Conservation (phyloP, 2,329 filamentous ascomycete genomes). For the Hypoxylon sp. region DNA sequence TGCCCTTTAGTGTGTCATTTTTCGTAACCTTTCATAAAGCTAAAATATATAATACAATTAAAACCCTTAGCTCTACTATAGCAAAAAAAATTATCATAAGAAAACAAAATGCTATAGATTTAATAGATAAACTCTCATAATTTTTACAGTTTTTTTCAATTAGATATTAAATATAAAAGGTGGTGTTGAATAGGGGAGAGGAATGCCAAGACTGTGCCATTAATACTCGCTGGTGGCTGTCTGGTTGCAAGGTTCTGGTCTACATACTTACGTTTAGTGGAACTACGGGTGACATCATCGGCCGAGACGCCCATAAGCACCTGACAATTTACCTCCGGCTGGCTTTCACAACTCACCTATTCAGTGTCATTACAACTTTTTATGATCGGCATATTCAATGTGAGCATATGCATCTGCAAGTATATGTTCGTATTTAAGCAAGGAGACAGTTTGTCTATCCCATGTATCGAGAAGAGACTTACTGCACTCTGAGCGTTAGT, state of each 20-base stretch:
- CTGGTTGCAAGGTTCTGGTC: conserved; percentile 16
- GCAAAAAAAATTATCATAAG: too few relatives aligned
- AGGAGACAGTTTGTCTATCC: neutral
- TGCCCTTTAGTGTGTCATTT: too few relatives aligned
- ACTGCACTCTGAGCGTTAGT: neutral
- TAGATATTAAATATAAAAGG: too few relatives aligned
- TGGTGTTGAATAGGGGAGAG: too few relatives aligned
- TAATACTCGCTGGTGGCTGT: too few relatives aligned
- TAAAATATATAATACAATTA: too few relatives aligned
- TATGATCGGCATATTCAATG: neutral
- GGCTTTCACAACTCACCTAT: conserved; percentile 1
- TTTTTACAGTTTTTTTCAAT: too few relatives aligned
- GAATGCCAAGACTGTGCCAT: too few relatives aligned
- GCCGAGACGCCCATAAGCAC: conserved; percentile 21
- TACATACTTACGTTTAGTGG: conserved; percentile 19
- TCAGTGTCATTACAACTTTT: neutral
- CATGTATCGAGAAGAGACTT: neutral
- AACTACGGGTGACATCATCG: conserved; percentile 34
- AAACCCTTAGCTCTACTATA: too few relatives aligned
- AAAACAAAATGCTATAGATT: too few relatives aligned
- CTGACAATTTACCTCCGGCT: conserved; percentile 13
- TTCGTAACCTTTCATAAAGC: too few relatives aligned
- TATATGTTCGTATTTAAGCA: neutral
- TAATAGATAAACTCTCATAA: too few relatives aligned
- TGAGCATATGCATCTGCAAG: neutral